Evolutionary conservation across 2,329 filamentous ascomycete species (phyloP), one percentile per base, ranked within the genome.

Genomic region (Trichoderma cornu-damae): DNA sequence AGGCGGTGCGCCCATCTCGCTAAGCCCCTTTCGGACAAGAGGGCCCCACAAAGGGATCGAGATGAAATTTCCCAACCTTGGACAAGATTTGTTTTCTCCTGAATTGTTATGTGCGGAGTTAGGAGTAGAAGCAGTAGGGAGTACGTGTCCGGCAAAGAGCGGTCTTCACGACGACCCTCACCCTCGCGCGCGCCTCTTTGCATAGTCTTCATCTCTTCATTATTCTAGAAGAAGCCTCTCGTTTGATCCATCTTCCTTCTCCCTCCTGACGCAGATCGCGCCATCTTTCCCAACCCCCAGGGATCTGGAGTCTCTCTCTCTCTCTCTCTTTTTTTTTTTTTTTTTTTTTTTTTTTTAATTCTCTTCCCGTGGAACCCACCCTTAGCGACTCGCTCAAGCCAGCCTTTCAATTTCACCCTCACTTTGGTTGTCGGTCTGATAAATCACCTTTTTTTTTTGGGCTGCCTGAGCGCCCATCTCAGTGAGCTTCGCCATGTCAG

Each of bases 401-500:
- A 54, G 32, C 34, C 34, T 46, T 7, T 56, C 43, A n/a, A 22
- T 26, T 38, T 56, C 43, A 47, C 32, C 3, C 32, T 54, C 51
- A 37, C 12, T 38, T 35, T 48, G 22, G 9, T 24, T 30, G 6
- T 49, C 46, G 35, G 9, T 37, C 20, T 50, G 20, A 38, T 14
- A 43, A 14, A 12, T 48, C 47, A 43, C 37, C 44, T 42, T 32
- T 34, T n/a, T n/a, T n/a, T n/a, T n/a, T n/a, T n/a, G 8, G 16
- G 16, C 26, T n/a, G 40, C 18, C 34, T 48, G 43, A 22, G 44
- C 48, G 49, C 14, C 38, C 35, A 11, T 47, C 42, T 32, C 49
- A 40, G 38, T 46, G 32, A 44, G 20, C 47, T 40, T 56, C 40
- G 58, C 20, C 14, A 96, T 96, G 90, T 81, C 87, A 68, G 89